These are phyloP conservation scores for Gynostemma pentaphyllum DNA, from an alignment of 306 rosid genomes.

Conservation along the genomic window DNA sequence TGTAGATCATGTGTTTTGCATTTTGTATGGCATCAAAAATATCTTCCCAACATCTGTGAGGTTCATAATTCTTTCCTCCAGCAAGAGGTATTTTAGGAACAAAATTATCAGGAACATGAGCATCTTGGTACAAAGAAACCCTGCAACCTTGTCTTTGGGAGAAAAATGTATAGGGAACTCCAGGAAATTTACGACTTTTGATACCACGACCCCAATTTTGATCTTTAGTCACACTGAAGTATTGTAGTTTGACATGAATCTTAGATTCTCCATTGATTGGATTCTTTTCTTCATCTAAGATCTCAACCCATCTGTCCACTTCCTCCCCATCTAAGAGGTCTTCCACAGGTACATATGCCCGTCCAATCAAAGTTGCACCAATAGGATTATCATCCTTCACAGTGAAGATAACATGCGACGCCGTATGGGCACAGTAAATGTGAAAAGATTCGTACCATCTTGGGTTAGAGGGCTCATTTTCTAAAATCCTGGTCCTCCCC, in stretches of 20 bases:
- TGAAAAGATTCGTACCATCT: conserved; percentile 64
- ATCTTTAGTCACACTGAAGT: conserved; percentile 46
- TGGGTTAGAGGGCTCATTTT: conserved; percentile 45
- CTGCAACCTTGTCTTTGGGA: conserved; percentile 54
- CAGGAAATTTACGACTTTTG: conserved; percentile 51
- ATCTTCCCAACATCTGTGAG: conserved; percentile 76
- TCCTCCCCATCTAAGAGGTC: conserved; percentile 49
- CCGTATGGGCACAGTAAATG: conserved; percentile 58
- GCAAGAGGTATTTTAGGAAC: conserved; percentile 50
- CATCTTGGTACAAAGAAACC: conserved; percentile 62
- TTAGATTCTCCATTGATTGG: conserved; percentile 41
- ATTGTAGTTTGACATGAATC: conserved; percentile 61
- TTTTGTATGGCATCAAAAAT: conserved; percentile 52
- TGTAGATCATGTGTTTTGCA: conserved; percentile 55
- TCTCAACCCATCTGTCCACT: conserved; percentile 52
- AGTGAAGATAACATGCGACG: conserved; percentile 48
- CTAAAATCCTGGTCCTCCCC: conserved; percentile 57
- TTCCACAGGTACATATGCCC: conserved; percentile 54
- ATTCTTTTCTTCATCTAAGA: conserved; percentile 37
- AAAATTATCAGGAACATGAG: conserved; percentile 58
- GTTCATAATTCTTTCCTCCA: conserved; percentile 41
- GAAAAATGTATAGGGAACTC: conserved; percentile 63
- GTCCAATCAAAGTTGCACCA: conserved; percentile 68
- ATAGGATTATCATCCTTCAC: conserved; percentile 66
- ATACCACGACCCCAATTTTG: conserved; percentile 45